Evolutionary conservation across 1,284 basidiomycete genomes (phyloP).

Genomic region (Athelia psychrophila): DNA sequence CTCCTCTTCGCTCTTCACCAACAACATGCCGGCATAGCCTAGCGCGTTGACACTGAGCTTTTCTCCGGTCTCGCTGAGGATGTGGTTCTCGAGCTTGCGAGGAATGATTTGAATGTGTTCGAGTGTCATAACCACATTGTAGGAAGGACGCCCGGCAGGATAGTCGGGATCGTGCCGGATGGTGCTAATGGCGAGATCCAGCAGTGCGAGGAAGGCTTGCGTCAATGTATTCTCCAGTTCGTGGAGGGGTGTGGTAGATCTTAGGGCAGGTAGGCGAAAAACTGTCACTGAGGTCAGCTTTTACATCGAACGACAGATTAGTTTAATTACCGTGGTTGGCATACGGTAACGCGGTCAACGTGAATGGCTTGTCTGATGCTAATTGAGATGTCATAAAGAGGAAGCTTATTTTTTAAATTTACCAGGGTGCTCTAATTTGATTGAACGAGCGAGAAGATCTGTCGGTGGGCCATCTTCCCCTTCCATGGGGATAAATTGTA

Average conservation of each 20-base stretch:
- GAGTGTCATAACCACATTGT: constrained; percentile 81
- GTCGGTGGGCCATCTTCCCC: constrained; percentile 66
- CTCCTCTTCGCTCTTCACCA: constrained; percentile 79
- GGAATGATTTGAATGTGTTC: constrained; percentile 85
- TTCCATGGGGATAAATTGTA: constrained; percentile 75
- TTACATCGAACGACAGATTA: no score
- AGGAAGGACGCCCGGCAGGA: constrained; percentile 63
- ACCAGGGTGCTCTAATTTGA: constrained; percentile 61
- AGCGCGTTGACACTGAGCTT: constrained; percentile 75
- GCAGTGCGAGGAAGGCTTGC: constrained; percentile 65
- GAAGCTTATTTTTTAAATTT: constrained; percentile 15
- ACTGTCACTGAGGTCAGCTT: constrained; percentile 23
- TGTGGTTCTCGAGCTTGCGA: constrained; percentile 56
- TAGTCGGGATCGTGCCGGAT: constrained; percentile 63
- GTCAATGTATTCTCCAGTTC: constrained; percentile 58
- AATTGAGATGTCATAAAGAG: background rate
- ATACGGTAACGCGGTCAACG: constrained; percentile 67
- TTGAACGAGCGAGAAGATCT: constrained; percentile 61
- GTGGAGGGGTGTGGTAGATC: constrained; percentile 38
- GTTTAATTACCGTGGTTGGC: constrained; percentile 61
- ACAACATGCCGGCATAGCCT: constrained; percentile 84
- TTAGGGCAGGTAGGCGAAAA: constrained; percentile 56
- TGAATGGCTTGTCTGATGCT: constrained; percentile 68
- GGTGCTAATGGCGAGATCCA: constrained; percentile 79
- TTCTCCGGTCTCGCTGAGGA: constrained; percentile 47